Evolutionary conservation across 2,329 filamentous ascomycete species (phyloP), one percentile per base, ranked within the genome.

Genomic region (Juglanconis oblonga): DNA sequence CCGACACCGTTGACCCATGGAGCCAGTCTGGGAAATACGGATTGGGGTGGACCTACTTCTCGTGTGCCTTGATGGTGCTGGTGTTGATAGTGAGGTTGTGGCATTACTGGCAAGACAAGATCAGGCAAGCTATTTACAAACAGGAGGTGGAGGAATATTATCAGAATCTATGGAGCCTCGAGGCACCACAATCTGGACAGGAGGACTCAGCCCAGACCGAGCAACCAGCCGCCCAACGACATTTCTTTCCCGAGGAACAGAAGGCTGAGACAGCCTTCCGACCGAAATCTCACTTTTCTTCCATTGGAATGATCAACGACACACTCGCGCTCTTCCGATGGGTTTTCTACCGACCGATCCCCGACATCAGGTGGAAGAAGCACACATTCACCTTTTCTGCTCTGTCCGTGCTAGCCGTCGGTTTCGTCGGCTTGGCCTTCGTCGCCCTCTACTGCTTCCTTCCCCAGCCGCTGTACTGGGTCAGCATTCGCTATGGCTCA

Each of bases 71-170:
- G 62, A 81, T 93, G 64, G 81, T 83, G 33, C 68, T 85, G 57
- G 87, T 93, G 4, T 77, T 89, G 10, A 69, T 88, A 10, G 79
- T 94, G 70, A 87, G 92, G 66, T 81, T 90, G 70, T 97, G 93
- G 81, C 90, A 97, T 74, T 87, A 89, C 67, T 97, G 92, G 88
- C 92, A 93, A 67, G 93, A 97, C 78, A 96, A 95, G 77, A 91
- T 96, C 66, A 86, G 93, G 66, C 90, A 93, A 66, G 93, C 92
- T 64, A 85, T 95, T 62, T 91, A 95, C 77, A 94, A 96, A 76
- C 88, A 95, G 70, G 87, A 91, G 71, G 81, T 91, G 67, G 82
- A 90, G 69, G 82, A 87, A 67, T 83, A 88, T 67, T 87, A 85
- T 71, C 83, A 72, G 61, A 72, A 79, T 54, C 65, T 83, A 51